Evolutionary conservation across 345 rosid genomes (phyloP).

Genomic region (Eucalyptus curtisii): DNA sequence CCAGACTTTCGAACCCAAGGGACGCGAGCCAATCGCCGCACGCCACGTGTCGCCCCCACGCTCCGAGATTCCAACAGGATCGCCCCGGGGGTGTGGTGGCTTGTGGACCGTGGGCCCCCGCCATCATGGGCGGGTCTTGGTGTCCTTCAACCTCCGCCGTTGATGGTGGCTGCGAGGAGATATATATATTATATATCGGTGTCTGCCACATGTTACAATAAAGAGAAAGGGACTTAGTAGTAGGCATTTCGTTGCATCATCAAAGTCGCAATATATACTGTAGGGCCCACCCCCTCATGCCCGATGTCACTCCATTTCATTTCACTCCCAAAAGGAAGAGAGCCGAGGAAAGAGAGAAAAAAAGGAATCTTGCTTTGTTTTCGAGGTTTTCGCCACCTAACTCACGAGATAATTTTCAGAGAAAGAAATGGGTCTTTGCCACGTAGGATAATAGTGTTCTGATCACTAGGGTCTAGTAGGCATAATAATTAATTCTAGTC

Average conservation of each 20-base stretch:
- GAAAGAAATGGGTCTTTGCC: background rate
- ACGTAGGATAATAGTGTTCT: background rate
- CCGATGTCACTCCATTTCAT: background rate
- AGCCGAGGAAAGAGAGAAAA: too few species aligned
- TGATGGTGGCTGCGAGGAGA: background rate
- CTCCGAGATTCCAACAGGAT: background rate
- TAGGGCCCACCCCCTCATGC: background rate
- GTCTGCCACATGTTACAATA: background rate
- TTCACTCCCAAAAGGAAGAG: background rate
- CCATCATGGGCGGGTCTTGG: background rate
- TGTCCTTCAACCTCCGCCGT: background rate
- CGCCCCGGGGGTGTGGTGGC: background rate
- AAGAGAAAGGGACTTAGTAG: background rate
- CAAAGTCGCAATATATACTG: background rate
- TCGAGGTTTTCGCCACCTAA: background rate
- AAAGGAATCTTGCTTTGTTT: background rate
- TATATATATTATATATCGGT: background rate
- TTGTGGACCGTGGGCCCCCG: background rate
- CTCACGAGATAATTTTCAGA: background rate
- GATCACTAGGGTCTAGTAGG: background rate
- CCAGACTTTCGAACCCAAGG: rapidly evolving
- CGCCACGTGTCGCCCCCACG: background rate
- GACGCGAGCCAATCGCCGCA: background rate
- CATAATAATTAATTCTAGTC: background rate
- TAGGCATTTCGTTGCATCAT: background rate